Conservation (phyloP, 2,329 filamentous ascomycete species). For the Botrytis fragariae region DNA sequence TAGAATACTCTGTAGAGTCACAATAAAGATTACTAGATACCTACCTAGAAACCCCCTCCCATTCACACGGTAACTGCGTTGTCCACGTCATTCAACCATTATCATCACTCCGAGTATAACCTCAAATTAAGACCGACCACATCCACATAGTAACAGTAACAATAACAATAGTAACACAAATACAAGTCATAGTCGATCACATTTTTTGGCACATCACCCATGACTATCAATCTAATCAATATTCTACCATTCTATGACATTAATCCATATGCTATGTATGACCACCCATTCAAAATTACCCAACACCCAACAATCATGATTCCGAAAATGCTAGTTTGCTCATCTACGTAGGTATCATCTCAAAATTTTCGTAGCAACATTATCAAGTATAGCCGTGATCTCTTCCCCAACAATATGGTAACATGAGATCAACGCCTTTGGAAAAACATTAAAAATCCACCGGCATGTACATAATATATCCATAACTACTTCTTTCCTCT, state of each 20-base stretch:
- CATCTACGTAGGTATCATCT: conserved; percentile 12
- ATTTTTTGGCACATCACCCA: not conserved
- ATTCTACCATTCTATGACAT: conserved; percentile 4
- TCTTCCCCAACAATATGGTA: not conserved
- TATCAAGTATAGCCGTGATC: conserved; percentile 9
- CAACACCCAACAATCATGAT: conserved; percentile 5
- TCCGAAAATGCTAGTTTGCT: not conserved
- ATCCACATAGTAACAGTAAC: not conserved
- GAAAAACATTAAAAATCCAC: not conserved
- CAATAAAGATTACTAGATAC: not conserved
- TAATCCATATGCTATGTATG: conserved; percentile 6
- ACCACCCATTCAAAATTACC: not conserved
- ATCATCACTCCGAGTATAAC: not conserved
- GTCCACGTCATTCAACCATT: not conserved
- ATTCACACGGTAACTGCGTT: not conserved
- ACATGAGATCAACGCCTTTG: not conserved
- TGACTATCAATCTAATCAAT: no score
- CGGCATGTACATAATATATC: not conserved
- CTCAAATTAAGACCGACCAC: not conserved
- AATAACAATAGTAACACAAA: not conserved
- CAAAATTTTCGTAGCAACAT: conserved; percentile 4
- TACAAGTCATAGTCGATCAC: not conserved
- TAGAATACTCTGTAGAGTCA: not conserved
- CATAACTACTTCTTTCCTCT: conserved; percentile 21
- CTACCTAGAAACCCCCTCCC: not conserved